These are phyloP conservation scores for Trichoderma virens DNA, from an alignment of 495 filamentous ascomycete genomes.

Conservation along the genomic window DNA sequence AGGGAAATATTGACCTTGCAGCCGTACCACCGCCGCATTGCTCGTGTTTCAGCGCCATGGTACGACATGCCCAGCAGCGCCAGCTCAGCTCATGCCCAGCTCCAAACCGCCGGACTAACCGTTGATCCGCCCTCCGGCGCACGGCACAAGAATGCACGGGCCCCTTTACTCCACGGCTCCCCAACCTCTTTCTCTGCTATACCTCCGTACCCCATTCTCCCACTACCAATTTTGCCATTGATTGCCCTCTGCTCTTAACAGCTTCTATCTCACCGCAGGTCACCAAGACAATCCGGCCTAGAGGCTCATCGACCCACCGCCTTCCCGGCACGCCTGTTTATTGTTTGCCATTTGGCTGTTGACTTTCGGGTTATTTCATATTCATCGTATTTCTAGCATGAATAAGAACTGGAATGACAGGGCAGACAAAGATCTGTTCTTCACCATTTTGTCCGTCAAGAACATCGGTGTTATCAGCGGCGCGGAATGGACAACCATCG, in stretches of 20 bases:
- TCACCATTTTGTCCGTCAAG: conserved; percentile 47
- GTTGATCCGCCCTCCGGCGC: neutral
- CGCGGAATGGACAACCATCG: conserved; percentile 44
- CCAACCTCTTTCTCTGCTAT: conserved; percentile 1
- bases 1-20: neutral
- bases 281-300: neutral
- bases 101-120: neutral
- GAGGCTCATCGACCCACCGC: conserved; percentile 1
- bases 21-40: neutral
- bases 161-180: neutral
- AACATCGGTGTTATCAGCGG: conserved; percentile 48
- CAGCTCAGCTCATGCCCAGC: neutral
- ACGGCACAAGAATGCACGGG: neutral
- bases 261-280: conserved; percentile 3
- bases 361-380: neutral
- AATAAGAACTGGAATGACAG: conserved; percentile 49
- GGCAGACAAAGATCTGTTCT: conserved; percentile 47
- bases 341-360: neutral
- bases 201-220: conserved; percentile 3
- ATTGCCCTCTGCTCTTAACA: conserved; percentile 8
- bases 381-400: conserved; percentile 29
- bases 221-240: conserved; percentile 12
- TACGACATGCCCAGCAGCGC: too few species aligned
- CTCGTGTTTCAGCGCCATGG: neutral
- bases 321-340: neutral